Percentiles rank a stretch among this genome's conserved stretches.
phyloP scores from a whole-genome alignment of 257 asterid species.

The Solanum clarkiae region DNA sequence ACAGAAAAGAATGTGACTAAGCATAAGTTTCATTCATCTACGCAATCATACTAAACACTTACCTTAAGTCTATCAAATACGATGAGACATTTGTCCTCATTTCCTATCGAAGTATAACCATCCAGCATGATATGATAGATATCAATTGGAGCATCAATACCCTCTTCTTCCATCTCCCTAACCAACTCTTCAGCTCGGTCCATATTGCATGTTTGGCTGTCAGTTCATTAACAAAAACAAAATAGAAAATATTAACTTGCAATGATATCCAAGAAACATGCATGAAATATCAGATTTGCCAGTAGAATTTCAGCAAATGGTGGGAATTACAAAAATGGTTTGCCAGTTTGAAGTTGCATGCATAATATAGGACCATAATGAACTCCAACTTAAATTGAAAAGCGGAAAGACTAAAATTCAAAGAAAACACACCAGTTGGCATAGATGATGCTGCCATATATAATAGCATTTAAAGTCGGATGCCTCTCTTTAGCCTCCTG shows the following conservation, averaged over 20 bases:
- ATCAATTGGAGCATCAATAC: constrained; percentile 86
- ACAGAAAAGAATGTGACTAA: background rate
- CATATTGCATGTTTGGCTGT: constrained; percentile 67
- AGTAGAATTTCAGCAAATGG: background rate
- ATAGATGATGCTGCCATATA: constrained; percentile 84
- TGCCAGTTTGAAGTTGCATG: background rate
- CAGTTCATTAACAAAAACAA: constrained; percentile 1
- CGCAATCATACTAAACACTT: background rate
- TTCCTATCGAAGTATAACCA: constrained; percentile 68
- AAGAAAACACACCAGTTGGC: constrained; percentile 59
- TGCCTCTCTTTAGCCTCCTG: constrained; percentile 74
- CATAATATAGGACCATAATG: background rate
- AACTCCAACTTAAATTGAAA: background rate
- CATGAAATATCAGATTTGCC: background rate
- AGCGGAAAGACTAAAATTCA: background rate
- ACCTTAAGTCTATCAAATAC: constrained; percentile 85
- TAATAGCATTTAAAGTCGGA: constrained; percentile 54
- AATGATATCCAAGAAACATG: background rate
- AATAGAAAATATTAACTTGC: constrained; percentile 4
- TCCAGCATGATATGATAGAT: constrained; percentile 98
- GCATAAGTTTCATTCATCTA: background rate
- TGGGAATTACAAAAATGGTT: background rate
- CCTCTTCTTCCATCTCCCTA: constrained; percentile 94
- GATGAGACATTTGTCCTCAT: constrained; percentile 72
- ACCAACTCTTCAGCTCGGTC: constrained; percentile 85